Percentiles rank a stretch among this genome's conserved stretches.
These are phyloP conservation scores for Dactylellina haptotyla DNA, from an alignment of 2,329 filamentous ascomycete species.

Conservation along the genomic window DNA sequence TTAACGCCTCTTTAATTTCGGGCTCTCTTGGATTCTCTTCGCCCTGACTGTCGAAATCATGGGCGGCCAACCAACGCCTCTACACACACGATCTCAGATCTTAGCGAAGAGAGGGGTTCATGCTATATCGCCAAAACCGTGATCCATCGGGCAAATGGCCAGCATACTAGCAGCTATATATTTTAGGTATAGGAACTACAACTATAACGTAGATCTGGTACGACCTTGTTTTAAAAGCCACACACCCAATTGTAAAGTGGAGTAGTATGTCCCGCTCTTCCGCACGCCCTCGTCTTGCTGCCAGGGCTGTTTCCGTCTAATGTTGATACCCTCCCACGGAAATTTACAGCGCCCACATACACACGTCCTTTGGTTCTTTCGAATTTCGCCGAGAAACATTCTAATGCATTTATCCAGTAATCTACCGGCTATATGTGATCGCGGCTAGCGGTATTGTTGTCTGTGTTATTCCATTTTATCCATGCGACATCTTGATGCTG, in stretches of 20 bases:
- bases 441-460: not conserved
- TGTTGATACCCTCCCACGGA: not conserved
- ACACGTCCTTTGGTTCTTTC: no score
- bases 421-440: no score
- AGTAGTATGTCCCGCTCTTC: not conserved
- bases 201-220: not conserved
- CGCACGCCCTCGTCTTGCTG: not conserved
- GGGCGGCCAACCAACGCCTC: no score
- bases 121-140: not conserved
- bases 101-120: no score
- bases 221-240: not conserved
- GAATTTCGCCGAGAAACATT: not conserved
- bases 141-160: not conserved
- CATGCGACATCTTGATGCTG: not conserved
- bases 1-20: no score
- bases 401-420: not conserved
- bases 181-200: not conserved
- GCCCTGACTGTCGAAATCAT: no score
- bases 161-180: not conserved
- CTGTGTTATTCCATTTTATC: no score
- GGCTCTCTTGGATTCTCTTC: no score
- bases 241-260: slow-evolving; percentile 9
- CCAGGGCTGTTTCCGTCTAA: slow-evolving; percentile 1
- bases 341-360: not conserved
- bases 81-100: no score